A percentile compares a stretch with the other conserved stretches of the same genome.
Evolutionary conservation across 2,329 filamentous ascomycete genomes (phyloP).

Genomic region (Tolypocladium amazonense): DNA sequence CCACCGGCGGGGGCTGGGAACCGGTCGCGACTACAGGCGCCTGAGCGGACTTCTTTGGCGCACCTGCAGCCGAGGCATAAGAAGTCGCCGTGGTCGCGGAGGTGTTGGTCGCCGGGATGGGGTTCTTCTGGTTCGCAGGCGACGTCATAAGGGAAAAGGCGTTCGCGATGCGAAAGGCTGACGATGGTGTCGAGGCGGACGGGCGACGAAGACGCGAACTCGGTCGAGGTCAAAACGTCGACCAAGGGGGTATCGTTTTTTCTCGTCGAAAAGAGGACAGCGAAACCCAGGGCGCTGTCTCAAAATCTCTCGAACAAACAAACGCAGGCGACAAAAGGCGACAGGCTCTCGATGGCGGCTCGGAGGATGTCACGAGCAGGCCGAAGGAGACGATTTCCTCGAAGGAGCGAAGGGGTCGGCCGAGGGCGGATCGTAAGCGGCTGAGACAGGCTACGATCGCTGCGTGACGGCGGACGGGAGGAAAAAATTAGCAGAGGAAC

Average conservation of each 20-base stretch:
- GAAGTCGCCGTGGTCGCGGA: constrained; percentile 48
- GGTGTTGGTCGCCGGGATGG: constrained; percentile 46
- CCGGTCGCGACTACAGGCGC: constrained; percentile 51
- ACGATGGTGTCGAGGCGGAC: background rate
- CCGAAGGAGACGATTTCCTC: constrained; percentile 8
- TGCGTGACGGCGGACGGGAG: constrained; percentile 15
- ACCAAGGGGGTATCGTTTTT: constrained; percentile 1
- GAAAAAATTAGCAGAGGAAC: constrained; percentile 12
- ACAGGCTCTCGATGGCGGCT: constrained; percentile 11
- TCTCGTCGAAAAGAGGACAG: constrained; percentile 2
- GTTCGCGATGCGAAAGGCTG: constrained; percentile 14
- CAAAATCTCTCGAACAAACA: constrained; percentile 3
- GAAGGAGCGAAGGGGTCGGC: constrained; percentile 18
- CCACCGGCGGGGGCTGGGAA: constrained; percentile 42
- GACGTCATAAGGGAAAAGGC: constrained; percentile 45
- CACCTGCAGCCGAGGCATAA: constrained; percentile 57
- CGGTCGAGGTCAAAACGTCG: constrained; percentile 7
- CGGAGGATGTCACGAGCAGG: constrained; percentile 11
- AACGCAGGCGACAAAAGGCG: constrained; percentile 3
- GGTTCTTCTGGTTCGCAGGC: constrained; percentile 42
- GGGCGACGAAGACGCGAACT: constrained; percentile 2
- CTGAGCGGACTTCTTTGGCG: constrained; percentile 51
- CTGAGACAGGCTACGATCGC: constrained; percentile 21
- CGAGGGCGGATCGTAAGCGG: constrained; percentile 15
- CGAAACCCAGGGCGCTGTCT: background rate